phyloP scores from a whole-genome alignment of 2,329 filamentous ascomycete species.

The Aspergillus fumigatiaffinis region DNA sequence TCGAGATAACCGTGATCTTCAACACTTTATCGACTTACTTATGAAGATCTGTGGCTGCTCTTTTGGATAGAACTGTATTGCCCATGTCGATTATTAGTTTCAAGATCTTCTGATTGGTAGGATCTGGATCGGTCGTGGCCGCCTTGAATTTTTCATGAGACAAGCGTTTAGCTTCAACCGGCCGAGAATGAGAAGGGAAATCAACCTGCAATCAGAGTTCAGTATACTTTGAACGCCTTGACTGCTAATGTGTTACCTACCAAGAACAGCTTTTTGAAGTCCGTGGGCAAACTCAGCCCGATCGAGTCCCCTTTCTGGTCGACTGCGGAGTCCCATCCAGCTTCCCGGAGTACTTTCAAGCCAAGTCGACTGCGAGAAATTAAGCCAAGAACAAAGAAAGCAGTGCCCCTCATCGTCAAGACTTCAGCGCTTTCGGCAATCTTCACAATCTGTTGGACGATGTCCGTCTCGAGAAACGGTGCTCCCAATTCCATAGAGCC shows the following conservation, averaged over 20 bases:
- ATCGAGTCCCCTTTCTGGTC: conserved; percentile 77
- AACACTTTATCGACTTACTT: conserved; percentile 36
- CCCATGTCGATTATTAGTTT: conserved; percentile 83
- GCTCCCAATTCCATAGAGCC: conserved; percentile 97
- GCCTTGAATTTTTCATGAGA: conserved; percentile 49
- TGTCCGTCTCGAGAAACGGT: conserved; percentile 84
- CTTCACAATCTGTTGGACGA: conserved; percentile 78
- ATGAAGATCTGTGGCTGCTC: conserved; percentile 75
- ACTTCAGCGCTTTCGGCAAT: conserved; percentile 87
- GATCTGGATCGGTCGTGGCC: conserved; percentile 59
- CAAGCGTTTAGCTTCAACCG: conserved; percentile 41
- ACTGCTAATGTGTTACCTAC: conserved; percentile 44
- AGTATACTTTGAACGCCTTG: neutral
- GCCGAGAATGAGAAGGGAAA: conserved; percentile 36
- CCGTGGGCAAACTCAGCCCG: conserved; percentile 78
- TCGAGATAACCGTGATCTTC: neutral
- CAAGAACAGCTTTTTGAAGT: conserved; percentile 75
- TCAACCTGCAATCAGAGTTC: conserved; percentile 23
- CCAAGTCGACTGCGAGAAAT: conserved; percentile 91
- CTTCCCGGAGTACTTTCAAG: conserved; percentile 81
- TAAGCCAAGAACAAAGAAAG: conserved; percentile 90
- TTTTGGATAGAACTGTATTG: conserved; percentile 89
- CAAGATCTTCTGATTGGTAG: conserved; percentile 68
- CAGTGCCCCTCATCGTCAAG: conserved; percentile 89
- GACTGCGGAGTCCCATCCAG: conserved; percentile 90